phyloP scores from a whole-genome alignment of 192 early-diverging fungal species.

The Lobosporangium transversale region DNA sequence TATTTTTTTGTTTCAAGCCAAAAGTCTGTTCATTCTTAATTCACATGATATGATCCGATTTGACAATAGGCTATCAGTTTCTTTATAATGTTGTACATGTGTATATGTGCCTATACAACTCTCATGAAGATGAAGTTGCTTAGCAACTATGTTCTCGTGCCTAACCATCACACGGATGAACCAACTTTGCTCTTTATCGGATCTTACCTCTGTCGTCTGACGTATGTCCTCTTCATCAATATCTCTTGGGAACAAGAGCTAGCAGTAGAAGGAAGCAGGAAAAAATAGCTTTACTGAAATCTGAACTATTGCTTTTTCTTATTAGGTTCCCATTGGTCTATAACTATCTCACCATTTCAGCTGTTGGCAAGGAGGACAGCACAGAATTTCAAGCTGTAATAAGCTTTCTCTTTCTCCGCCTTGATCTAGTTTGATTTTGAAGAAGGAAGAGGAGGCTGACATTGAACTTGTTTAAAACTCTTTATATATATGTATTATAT shows the following conservation, averaged over 20 bases:
- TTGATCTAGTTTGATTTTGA: constrained; percentile 58
- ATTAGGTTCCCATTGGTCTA: constrained; percentile 85
- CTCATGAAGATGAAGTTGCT: constrained; percentile 92
- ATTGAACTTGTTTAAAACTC: background rate
- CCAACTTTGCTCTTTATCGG: constrained; percentile 91
- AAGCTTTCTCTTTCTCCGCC: constrained; percentile 3
- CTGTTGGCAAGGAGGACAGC: constrained; percentile 54
- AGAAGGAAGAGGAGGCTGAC: constrained; percentile 44
- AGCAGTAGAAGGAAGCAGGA: background rate
- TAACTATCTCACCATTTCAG: constrained; percentile 88
- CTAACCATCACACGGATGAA: constrained; percentile 94
- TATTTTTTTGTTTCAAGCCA: background rate
- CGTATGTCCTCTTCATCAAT: constrained; percentile 58
- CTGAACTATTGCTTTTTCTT: background rate
- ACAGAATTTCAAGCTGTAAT: constrained; percentile 62
- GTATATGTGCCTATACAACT: constrained; percentile 89
- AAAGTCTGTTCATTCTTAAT: background rate
- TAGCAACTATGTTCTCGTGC: constrained; percentile 88
- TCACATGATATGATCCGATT: background rate
- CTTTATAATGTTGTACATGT: constrained; percentile 89
- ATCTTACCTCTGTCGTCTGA: constrained; percentile 88
- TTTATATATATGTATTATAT: background rate
- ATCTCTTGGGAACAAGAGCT: background rate
- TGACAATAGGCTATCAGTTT: constrained; percentile 71
- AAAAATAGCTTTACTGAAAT: background rate